These are phyloP conservation scores for Papilionanthe hybrid DNA, from an alignment of 116 monocot genomes.

Conservation along the genomic window DNA sequence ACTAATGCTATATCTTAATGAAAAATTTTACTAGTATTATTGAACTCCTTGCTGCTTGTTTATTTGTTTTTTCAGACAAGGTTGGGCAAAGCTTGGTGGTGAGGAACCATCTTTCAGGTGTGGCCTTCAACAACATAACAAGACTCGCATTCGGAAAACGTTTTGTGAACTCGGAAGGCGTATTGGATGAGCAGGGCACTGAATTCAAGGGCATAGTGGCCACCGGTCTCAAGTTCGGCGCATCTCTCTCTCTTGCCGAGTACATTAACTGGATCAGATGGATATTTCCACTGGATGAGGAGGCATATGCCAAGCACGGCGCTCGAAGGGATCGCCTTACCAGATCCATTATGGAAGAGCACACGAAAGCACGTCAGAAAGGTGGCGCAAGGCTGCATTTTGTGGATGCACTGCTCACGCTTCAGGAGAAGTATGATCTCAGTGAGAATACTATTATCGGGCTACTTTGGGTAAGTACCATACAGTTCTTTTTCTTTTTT, in stretches of 20 bases:
- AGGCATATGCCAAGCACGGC: slow-evolving; percentile 54
- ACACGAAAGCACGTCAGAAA: slow-evolving; percentile 45
- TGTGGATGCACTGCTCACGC: slow-evolving; percentile 76
- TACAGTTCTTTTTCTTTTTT: neutral
- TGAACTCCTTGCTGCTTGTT: neutral
- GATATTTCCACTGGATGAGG: slow-evolving; percentile 74
- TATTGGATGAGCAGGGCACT: slow-evolving; percentile 54
- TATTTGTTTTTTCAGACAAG: slow-evolving; percentile 26
- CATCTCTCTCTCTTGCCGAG: slow-evolving; percentile 71
- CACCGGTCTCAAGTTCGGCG: slow-evolving; percentile 72
- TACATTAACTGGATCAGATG: slow-evolving; percentile 65
- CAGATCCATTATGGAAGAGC: slow-evolving; percentile 74
- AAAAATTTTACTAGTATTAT: neutral
- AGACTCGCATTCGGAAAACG: slow-evolving; percentile 88
- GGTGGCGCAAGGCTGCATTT: slow-evolving; percentile 65
- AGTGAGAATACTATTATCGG: slow-evolving; percentile 84
- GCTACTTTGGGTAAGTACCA: slow-evolving; percentile 68
- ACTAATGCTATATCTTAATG: too few relatives aligned
- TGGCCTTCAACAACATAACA: slow-evolving; percentile 81
- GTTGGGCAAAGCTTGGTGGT: slow-evolving; percentile 46
- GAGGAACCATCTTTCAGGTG: slow-evolving; percentile 48
- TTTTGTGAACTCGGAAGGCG: slow-evolving; percentile 59
- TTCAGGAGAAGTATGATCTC: slow-evolving; percentile 67
- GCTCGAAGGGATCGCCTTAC: slow-evolving; percentile 66
- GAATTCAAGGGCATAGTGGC: slow-evolving; percentile 78